Evolutionary conservation across 345 rosid species (phyloP), one percentile per base, ranked within the genome.

Genomic region (Acer campestre): DNA sequence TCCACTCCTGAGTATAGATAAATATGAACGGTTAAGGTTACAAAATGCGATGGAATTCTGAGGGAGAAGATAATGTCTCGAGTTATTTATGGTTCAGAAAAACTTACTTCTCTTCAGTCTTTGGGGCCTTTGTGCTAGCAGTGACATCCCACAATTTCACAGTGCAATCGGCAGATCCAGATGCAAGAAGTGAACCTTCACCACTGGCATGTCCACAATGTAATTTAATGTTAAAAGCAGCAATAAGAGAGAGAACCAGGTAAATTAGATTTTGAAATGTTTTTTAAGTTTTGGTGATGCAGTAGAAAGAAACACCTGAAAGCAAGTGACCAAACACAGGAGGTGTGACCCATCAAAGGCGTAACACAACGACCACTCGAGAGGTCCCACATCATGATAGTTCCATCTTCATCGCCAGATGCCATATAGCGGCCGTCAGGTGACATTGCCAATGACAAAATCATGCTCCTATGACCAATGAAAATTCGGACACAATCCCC

Each of bases 401-500:
- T 82, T 62, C 98, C 98, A 82, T 94, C 99, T 88, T 93, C 98
- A 83, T 94, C 99, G 42, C 93, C 99, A 14, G 98, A 96, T 49
- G 98, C 98, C 98, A 93, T 89, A 75, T 90, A 91, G 23, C 92
- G 93, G 68, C 99, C 99, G 72, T 94, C 98, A n/a, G 98, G 96
- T 67, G 98, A 94, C 93, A 97, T 89, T 14, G 98, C 95, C 79
- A 97, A 73, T 12, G 98, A 94, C 67, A 94, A 75, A 69, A 97
- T 88, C 97, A 89, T 89, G 68, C 92, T 89, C 82, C 91, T 82
- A 70, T 90, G 93, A 67, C 98, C 98, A 70, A 97, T 89, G 79
- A 93, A 97, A 75, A 91, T 90, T 31, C 99, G 83, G 44, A 89
- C 94, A 76, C 98, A 94, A 67, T 94, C 98, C 80, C 99, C 98